Conservation (phyloP, 495 filamentous ascomycete species). For the Aspergillus olivimuriae region DNA sequence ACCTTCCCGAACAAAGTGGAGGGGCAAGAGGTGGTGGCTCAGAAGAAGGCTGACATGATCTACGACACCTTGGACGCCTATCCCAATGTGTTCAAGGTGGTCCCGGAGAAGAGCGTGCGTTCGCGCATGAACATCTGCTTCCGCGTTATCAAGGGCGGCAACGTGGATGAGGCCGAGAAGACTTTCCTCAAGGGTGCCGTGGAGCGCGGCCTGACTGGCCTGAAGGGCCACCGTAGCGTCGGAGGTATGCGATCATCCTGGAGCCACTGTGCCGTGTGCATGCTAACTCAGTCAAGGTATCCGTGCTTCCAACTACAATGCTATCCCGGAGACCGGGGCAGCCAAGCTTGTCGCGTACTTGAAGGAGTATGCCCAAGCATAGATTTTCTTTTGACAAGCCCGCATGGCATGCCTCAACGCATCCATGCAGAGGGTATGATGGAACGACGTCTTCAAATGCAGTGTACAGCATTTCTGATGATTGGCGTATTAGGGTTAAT, state of each 20-base stretch:
- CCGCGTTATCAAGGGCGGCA: conserved; percentile 50
- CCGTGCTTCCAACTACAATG: conserved; percentile 48
- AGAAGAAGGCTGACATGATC: conserved; percentile 65
- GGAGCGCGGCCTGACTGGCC: conserved; percentile 53
- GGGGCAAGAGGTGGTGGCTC: conserved; percentile 44
- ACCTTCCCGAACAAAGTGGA: conserved; percentile 24
- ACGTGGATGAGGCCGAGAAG: conserved; percentile 64
- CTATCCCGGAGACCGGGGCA: conserved; percentile 49
- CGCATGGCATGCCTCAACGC: neutral
- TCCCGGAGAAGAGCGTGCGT: conserved; percentile 64
- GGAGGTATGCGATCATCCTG: conserved; percentile 53
- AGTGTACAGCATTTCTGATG: no score
- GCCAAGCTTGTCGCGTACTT: conserved; percentile 56
- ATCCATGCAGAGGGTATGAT: neutral
- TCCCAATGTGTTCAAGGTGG: conserved; percentile 61
- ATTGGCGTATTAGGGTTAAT: no score
- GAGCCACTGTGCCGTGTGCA: no score
- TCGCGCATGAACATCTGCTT: conserved; percentile 94
- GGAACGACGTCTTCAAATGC: neutral
- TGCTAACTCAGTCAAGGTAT: conserved; percentile 14
- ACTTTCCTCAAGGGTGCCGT: conserved; percentile 68
- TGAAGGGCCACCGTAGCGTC: conserved; percentile 80
- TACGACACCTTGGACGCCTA: conserved; percentile 71
- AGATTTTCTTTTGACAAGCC: neutral
- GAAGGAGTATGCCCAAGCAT: conserved; percentile 36